Evolutionary conservation across 2,329 filamentous ascomycete species (phyloP).

Genomic region (Cladosporium austrohemisphaericum): DNA sequence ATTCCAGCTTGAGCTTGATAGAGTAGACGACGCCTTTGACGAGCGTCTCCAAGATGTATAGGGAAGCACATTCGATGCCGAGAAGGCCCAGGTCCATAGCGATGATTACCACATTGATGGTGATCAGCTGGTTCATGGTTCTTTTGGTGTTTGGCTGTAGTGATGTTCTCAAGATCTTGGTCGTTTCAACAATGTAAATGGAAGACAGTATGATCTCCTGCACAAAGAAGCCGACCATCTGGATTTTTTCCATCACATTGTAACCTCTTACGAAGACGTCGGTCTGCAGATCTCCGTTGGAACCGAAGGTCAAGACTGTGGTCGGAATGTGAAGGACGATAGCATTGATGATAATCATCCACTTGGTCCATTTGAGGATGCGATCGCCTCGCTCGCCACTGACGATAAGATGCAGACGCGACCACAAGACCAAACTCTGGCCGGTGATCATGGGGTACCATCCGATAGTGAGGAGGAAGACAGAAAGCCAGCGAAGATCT

Average conservation of each 20-base stretch:
- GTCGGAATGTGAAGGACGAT: conserved; percentile 53
- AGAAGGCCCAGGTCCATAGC: conserved; percentile 34
- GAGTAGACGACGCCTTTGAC: conserved; percentile 37
- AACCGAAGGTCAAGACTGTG: conserved; percentile 53
- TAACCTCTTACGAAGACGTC: conserved; percentile 36
- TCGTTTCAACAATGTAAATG: conserved; percentile 31
- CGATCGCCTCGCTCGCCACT: conserved; percentile 40
- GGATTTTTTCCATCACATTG: conserved; percentile 43
- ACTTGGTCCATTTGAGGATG: conserved; percentile 49
- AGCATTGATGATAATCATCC: conserved; percentile 56
- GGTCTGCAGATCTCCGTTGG: conserved; percentile 36
- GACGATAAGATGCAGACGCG: conserved; percentile 58
- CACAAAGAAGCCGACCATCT: conserved; percentile 42
- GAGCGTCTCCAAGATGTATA: conserved; percentile 35
- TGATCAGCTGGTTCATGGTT: conserved; percentile 35
- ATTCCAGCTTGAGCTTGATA: conserved; percentile 35
- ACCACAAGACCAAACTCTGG: conserved; percentile 60
- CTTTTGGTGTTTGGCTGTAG: conserved; percentile 22
- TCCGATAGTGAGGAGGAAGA: conserved; percentile 42
- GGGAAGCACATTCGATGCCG: conserved; percentile 32
- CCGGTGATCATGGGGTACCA: conserved; percentile 61
- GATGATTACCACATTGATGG: conserved; percentile 38
- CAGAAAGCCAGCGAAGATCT: conserved; percentile 21
- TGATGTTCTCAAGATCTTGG: conserved; percentile 23
- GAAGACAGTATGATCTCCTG: conserved; percentile 36